Conservation (phyloP, 257 asterid species). For the Nicotiana paniculata region DNA sequence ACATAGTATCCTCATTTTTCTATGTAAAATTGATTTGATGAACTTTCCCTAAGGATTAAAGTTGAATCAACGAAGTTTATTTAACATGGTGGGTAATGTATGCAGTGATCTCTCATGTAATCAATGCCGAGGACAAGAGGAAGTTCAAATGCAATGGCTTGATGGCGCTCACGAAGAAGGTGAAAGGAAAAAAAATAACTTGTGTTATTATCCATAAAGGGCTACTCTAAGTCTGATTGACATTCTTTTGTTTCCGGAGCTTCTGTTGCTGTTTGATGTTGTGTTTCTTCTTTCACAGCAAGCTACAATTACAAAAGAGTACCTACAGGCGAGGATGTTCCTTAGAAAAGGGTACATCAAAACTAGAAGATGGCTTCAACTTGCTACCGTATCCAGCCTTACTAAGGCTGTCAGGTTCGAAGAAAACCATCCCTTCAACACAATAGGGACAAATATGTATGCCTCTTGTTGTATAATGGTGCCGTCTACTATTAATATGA, state of each 20-base stretch:
- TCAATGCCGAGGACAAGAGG: conserved; percentile 97
- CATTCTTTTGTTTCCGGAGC: conserved; percentile 27
- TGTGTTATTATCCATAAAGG: background rate
- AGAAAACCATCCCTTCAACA: too few species aligned
- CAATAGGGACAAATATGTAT: too few species aligned
- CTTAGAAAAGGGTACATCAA: too few species aligned
- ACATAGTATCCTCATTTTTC: too few species aligned
- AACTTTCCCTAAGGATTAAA: background rate
- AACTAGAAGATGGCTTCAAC: too few species aligned
- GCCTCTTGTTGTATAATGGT: too few species aligned
- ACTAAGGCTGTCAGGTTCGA: too few species aligned
- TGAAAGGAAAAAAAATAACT: conserved; percentile 5
- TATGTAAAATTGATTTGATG: background rate
- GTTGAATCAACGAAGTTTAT: background rate
- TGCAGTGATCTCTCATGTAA: conserved; percentile 90
- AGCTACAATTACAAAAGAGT: too few species aligned
- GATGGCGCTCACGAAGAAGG: conserved; percentile 99
- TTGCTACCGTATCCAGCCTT: too few species aligned
- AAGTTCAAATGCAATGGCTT: conserved; percentile 93
- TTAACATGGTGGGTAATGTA: background rate
- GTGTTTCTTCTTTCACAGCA: too few species aligned
- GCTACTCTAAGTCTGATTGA: background rate
- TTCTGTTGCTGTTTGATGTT: conserved; percentile 1
- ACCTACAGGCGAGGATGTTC: too few species aligned
- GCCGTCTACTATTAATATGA: too few species aligned